These are phyloP conservation scores for Massarina eburnea DNA, from an alignment of 2,329 filamentous ascomycete genomes.

Conservation along the genomic window DNA sequence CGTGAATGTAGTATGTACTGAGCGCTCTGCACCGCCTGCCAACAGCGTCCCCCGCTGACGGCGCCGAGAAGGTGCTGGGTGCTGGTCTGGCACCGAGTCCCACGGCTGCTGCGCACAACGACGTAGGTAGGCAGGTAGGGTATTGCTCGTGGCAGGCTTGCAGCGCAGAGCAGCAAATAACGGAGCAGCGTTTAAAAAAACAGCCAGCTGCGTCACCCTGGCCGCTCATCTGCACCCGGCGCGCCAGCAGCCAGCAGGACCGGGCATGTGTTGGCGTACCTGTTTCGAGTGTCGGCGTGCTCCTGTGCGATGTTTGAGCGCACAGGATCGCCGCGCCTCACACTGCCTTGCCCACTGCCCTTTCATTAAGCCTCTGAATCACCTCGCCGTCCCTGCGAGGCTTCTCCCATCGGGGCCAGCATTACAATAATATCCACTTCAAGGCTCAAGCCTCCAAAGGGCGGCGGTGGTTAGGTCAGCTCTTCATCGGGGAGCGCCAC, in stretches of 20 bases:
- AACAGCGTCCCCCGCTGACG: slow-evolving; percentile 23
- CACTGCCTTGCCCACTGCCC: slow-evolving; percentile 12
- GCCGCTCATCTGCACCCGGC: slow-evolving; percentile 12
- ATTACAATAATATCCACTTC: too few relatives aligned
- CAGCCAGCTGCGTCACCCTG: slow-evolving; percentile 19
- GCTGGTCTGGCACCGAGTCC: slow-evolving; percentile 27
- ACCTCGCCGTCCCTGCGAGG: slow-evolving; percentile 5
- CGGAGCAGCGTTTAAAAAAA: slow-evolving; percentile 32
- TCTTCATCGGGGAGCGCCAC: slow-evolving; percentile 29
- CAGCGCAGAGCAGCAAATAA: slow-evolving; percentile 1
- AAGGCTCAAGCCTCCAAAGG: too few relatives aligned
- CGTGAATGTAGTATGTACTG: too few relatives aligned
- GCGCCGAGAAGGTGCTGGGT: slow-evolving; percentile 16
- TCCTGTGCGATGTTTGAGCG: slow-evolving; percentile 28
- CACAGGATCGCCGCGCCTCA: slow-evolving; percentile 19
- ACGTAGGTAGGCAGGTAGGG: too few relatives aligned
- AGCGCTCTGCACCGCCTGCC: not conserved
- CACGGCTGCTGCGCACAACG: slow-evolving; percentile 17
- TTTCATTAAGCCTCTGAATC: not conserved
- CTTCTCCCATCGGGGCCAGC: slow-evolving; percentile 9
- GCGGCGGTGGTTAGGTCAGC: slow-evolving; percentile 20
- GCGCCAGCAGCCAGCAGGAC: slow-evolving; percentile 5
- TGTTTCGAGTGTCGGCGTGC: slow-evolving; percentile 32
- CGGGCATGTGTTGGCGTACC: slow-evolving; percentile 31
- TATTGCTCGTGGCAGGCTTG: slow-evolving; percentile 26